Evolutionary conservation across 2,329 filamentous ascomycete genomes (phyloP).

Genomic region (Botrytis galanthina): DNA sequence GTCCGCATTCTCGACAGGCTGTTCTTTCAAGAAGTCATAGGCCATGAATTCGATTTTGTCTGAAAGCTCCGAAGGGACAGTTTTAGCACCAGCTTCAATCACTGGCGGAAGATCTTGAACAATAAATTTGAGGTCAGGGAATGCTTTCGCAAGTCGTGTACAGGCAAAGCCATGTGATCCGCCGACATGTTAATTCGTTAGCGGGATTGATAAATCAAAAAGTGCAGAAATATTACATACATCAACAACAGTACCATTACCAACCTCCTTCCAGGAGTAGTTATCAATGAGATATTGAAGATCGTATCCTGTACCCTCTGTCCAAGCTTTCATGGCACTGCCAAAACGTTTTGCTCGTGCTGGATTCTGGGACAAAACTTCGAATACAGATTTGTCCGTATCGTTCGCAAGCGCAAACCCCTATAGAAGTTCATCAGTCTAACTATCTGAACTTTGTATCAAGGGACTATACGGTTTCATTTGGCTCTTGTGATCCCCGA

Average conservation of each 20-base stretch:
- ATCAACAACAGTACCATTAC: constrained; percentile 23
- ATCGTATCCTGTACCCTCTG: constrained; percentile 15
- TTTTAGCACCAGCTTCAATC: constrained; percentile 24
- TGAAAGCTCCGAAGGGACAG: constrained; percentile 21
- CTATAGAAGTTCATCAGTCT: not conserved
- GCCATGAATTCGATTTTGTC: constrained; percentile 35
- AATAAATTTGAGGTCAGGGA: constrained; percentile 33
- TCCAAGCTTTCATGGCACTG: constrained; percentile 21
- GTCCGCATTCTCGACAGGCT: constrained; percentile 36
- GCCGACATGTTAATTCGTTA: constrained; percentile 26
- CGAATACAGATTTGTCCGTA: constrained; percentile 8
- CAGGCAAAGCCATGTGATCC: constrained; percentile 33
- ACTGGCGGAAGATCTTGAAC: constrained; percentile 41
- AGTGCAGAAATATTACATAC: not conserved
- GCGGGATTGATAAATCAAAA: not conserved
- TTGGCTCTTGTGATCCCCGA: constrained; percentile 19
- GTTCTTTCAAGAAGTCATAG: constrained; percentile 45
- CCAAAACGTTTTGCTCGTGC: constrained; percentile 19
- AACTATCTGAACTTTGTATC: not conserved
- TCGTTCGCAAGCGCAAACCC: constrained; percentile 23
- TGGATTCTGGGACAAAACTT: constrained; percentile 11
- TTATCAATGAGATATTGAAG: constrained; percentile 6
- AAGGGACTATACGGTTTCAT: not conserved
- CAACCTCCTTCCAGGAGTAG: constrained; percentile 24
- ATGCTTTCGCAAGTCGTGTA: constrained; percentile 28